Evolutionary conservation across 805 yeast species (phyloP), one percentile per base, ranked within the genome.

Genomic region (Wickerhamomyces ciferrii): DNA sequence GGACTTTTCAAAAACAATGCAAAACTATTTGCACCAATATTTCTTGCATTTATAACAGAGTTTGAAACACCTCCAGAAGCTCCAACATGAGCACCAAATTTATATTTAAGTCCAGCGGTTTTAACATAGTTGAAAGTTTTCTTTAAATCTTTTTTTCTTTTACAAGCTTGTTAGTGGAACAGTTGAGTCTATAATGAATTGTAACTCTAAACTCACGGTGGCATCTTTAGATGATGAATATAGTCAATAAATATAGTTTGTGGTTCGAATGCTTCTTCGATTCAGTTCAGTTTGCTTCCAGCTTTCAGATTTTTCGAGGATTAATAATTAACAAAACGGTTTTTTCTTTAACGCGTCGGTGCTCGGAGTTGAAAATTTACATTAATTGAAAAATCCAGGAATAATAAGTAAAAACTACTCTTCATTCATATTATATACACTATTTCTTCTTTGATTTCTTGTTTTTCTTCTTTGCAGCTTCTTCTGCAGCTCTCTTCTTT

Each of bases 1-100:
- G 97, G 97, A 44, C 88, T 85, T 61, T 91, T 91, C 53, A 94
- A 70, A 62, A 94, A 94, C 55, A 94, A 67, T 0, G 97, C 98
- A 72, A 94, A 90, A 41, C 95, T 78, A 58, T 88, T 88, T 46
- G 87, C 87, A 0, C 81, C 81, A 23, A 79, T 68, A 37, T 69
- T 68, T 56, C 67, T 68, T 20, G 84, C 84, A 54, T 83, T 78
- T 32, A 71, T 59, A 1, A 87, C 81, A 8, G 92, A 74, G 27
- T 85, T 83, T 39, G 86, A 80, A 2, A 87, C 79, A 43, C 78
- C 97, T 14, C 96, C 96, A 5, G 85, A 75, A 53, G 84, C 81
- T 3, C 86, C 81, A 25, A 91, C 92, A 65, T 91, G 98, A 2
- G 96, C 96, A 3, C 98, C 98, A 59, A 79, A 91, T 60, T 78